These are phyloP conservation scores for Colletotrichum falcatum DNA, from an alignment of 2,329 filamentous ascomycete genomes.

Conservation along the genomic window DNA sequence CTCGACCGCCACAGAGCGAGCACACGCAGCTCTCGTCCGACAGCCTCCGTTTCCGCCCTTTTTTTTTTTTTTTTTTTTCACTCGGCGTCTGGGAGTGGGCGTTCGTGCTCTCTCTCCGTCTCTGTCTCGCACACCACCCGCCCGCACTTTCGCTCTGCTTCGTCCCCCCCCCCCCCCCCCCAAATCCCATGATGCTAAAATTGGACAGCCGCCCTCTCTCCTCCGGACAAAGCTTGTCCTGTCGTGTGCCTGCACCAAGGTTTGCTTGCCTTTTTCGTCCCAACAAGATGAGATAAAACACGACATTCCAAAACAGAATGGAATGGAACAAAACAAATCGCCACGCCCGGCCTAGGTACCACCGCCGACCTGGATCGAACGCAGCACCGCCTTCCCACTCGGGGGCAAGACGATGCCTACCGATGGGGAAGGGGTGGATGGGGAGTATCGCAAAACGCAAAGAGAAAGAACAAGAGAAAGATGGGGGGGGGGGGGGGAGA, in stretches of 20 bases:
- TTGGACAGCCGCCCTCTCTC: not conserved
- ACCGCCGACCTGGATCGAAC: no score
- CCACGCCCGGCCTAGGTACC: not conserved
- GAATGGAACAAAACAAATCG: not conserved
- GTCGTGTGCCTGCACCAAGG: not conserved
- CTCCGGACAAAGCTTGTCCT: not conserved
- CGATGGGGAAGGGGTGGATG: no score
- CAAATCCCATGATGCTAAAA: not conserved
- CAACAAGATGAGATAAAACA: not conserved
- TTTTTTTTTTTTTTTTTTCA: no score
- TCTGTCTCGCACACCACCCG: no score
- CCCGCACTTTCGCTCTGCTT: not conserved
- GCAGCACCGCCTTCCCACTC: no score
- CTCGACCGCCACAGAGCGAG: not conserved
- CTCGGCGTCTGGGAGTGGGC: conserved; percentile 11
- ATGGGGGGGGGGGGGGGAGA: no score
- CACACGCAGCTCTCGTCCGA: not conserved
- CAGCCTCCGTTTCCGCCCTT: conserved; percentile 23
- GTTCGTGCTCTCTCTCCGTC: not conserved
- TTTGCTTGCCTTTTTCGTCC: not conserved
- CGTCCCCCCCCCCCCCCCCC: not conserved
- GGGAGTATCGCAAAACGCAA: no score
- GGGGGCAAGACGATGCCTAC: no score
- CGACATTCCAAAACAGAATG: no score
- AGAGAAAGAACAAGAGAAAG: no score